phyloP scores from a whole-genome alignment of 2,329 filamentous ascomycete genomes.

The Trichoderma sp. region DNA sequence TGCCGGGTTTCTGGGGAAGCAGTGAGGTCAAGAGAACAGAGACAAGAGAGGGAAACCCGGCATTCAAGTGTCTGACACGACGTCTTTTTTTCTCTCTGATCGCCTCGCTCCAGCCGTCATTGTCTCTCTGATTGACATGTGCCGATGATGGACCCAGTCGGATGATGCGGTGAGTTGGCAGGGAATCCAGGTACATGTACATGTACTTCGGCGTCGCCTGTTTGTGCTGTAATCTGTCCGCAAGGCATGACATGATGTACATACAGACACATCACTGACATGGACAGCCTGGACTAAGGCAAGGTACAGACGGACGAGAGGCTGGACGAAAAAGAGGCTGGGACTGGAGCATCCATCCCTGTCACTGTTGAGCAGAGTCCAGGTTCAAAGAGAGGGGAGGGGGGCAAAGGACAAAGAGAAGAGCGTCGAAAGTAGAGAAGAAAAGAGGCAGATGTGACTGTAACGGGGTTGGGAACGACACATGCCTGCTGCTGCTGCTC shows the following conservation, averaged over 20 bases:
- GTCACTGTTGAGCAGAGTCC: background rate
- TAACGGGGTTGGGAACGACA: conserved; percentile 6
- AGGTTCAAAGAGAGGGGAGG: background rate
- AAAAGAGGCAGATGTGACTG: background rate
- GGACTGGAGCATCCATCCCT: background rate
- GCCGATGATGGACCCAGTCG: background rate
- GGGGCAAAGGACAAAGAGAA: background rate
- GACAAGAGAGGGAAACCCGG: background rate
- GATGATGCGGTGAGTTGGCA: background rate
- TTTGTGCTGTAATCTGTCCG: background rate
- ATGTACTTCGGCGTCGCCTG: background rate
- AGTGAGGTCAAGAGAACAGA: background rate
- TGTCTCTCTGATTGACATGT: conserved; percentile 5
- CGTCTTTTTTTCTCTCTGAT: background rate
- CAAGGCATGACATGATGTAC: background rate
- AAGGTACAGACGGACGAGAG: background rate
- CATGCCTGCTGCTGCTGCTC: background rate
- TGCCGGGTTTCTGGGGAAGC: conserved; percentile 23
- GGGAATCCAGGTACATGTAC: background rate
- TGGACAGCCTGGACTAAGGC: background rate
- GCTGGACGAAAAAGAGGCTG: conserved; percentile 5
- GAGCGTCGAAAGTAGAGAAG: background rate
- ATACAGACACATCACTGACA: background rate
- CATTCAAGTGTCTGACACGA: background rate
- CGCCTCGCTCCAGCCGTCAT: background rate